These are phyloP conservation scores for Jackrogersella multiformis DNA, from an alignment of 495 filamentous ascomycete genomes.

Conservation along the genomic window DNA sequence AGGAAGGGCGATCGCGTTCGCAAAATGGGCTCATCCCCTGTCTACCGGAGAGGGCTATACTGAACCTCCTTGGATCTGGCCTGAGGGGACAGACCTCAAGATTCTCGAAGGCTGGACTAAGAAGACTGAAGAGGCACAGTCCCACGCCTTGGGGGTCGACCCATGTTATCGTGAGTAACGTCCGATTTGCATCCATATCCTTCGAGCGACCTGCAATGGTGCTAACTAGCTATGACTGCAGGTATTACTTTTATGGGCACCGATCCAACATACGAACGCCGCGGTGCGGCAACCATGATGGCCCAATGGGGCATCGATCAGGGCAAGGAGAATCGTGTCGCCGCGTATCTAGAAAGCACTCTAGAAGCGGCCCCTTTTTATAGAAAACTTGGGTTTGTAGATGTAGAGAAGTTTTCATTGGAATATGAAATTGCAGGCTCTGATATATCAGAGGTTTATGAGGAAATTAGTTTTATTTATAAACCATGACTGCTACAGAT, in stretches of 20 bases:
- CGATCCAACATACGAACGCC: conserved; percentile 39
- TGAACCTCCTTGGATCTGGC: conserved; percentile 47
- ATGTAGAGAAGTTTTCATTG: conserved; percentile 20
- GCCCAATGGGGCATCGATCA: conserved; percentile 45
- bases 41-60: conserved; percentile 12
- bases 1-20: conserved; percentile 47
- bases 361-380: conserved; percentile 47
- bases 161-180: conserved; percentile 48
- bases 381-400: conserved; percentile 42
- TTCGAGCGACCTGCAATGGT: neutral
- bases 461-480: conserved; percentile 36
- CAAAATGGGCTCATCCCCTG: conserved; percentile 52
- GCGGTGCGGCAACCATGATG: conserved; percentile 46
- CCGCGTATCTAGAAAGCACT: conserved; percentile 51
- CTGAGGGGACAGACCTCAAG: conserved; percentile 42
- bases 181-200: neutral
- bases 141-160: conserved; percentile 34
- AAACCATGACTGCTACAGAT: too few species aligned
- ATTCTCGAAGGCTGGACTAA: conserved; percentile 43
- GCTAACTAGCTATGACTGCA: conserved; percentile 1
- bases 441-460: neutral
- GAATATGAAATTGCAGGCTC: neutral
- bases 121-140: conserved; percentile 41
- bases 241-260: conserved; percentile 50
- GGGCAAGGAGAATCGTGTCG: conserved; percentile 26